A percentile compares a stretch with the other conserved stretches of the same genome.
phyloP scores from a whole-genome alignment of 805 yeast species.

The Metschnikowia arizonensis region DNA sequence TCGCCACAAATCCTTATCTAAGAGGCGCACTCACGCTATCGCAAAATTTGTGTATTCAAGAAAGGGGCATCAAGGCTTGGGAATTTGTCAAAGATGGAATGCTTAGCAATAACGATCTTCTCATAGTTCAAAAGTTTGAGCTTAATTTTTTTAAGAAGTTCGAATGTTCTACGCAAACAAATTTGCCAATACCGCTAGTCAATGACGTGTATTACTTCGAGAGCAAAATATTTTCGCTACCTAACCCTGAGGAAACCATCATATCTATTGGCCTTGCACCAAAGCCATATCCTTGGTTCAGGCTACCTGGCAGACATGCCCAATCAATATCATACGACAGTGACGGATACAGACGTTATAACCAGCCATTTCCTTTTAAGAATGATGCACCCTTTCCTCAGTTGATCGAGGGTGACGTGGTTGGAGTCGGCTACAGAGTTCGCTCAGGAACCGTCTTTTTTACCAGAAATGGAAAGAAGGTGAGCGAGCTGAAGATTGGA shows the following conservation, averaged over 20 bases:
- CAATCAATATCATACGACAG: conserved; percentile 87
- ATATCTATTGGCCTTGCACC: conserved; percentile 79
- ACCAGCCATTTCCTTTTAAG: conserved; percentile 61
- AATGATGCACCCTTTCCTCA: conserved; percentile 53
- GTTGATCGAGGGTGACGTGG: conserved; percentile 78
- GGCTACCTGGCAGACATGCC: conserved; percentile 88
- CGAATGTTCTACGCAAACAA: conserved; percentile 70
- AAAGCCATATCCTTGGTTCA: conserved; percentile 87
- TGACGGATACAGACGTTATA: conserved; percentile 71
- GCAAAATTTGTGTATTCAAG: conserved; percentile 68
- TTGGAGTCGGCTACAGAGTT: conserved; percentile 86
- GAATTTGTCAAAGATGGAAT: conserved; percentile 65
- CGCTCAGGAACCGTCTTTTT: conserved; percentile 84
- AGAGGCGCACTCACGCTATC: conserved; percentile 48
- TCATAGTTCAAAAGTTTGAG: conserved; percentile 64
- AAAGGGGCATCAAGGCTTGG: conserved; percentile 87
- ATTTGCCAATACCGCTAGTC: conserved; percentile 76
- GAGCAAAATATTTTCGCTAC: conserved; percentile 70
- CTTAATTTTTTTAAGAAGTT: conserved; percentile 54
- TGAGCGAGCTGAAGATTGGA: conserved; percentile 75
- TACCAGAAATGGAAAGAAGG: conserved; percentile 89
- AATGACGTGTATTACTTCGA: conserved; percentile 90
- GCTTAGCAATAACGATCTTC: conserved; percentile 51
- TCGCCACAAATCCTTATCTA: conserved; percentile 31
- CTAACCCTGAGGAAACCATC: conserved; percentile 49